Evolutionary conservation across 2,329 filamentous ascomycete genomes (phyloP), one percentile per base, ranked within the genome.

Genomic region (Massarina eburnea): DNA sequence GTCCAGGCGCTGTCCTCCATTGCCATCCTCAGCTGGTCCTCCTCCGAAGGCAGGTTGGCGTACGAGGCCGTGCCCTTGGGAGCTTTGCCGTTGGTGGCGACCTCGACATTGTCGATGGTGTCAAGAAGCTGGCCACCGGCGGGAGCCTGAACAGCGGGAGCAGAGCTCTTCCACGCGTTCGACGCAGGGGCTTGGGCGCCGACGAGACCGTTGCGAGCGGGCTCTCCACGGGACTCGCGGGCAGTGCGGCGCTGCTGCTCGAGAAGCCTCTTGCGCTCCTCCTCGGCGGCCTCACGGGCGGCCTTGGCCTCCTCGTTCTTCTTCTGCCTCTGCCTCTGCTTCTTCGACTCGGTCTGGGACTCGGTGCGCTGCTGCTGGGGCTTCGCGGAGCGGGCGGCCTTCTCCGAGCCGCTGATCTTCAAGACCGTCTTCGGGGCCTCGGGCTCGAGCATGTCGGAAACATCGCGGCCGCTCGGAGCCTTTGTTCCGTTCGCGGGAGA

Each of bases 391-490:
- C 84, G 84, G 26, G 71, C 69, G 17, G 75, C 73, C 73, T 79
- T 83, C 67, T 73, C 80, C 62, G 71, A 81, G 67, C 85, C 84
- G 43, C 87, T 94, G 53, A 97, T 77, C 51, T 88, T 88, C 51
- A 96, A 77, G 38, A 95, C 83, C 0, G 85, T 84, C 19, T 90
- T 87, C 43, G 83, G 86, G 30, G 83, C 71, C 34, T 81, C 73
- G 39, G 86, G 77, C 72, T 95, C 91, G 14, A 97, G 84, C 92
- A 97, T 97, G 72, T 96, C 92, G 43, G 87, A 87, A 46, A 96
- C 83, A 65, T 88, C 88, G 43, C 80, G 83, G 48, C 81, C 79
- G 46, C 81, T 78, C 12, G 76, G 77, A n/a, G 81, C 75, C 27
- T 30, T 43, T 49, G 54, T 37, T 52, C 48, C 22, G 57, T 44